These are phyloP conservation scores for Chaetomium strumarium DNA, from an alignment of 2,329 filamentous ascomycete species.

Conservation along the genomic window DNA sequence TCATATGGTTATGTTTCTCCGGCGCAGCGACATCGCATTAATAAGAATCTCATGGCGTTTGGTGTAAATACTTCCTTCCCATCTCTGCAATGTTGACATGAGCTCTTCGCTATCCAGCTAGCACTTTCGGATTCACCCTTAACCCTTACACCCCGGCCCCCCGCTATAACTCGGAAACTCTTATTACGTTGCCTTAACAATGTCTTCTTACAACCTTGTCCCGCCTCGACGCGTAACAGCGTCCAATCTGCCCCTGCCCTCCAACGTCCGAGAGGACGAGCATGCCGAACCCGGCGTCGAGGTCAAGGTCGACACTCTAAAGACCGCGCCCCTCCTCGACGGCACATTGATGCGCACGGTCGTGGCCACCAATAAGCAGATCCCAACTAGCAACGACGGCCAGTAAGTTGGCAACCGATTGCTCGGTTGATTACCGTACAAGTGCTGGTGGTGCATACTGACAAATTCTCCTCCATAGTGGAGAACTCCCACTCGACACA, in stretches of 20 bases:
- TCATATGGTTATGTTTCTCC: not conserved
- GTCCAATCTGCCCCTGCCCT: constrained; percentile 2
- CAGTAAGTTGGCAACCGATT: not conserved
- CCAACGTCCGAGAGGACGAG: not conserved
- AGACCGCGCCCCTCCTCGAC: not conserved
- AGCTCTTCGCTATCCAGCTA: not conserved
- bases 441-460: too few species aligned
- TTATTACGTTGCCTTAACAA: not conserved
- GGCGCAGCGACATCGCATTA: not conserved
- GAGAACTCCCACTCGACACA: constrained; percentile 1
- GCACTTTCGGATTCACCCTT: not conserved
- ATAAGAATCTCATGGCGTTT: too few species aligned
- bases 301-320: not conserved
- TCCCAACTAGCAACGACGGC: constrained; percentile 5
- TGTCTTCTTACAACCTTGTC: constrained; percentile 5
- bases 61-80: not conserved
- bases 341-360: constrained; percentile 4
- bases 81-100: not conserved
- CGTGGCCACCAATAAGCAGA: constrained; percentile 4
- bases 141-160: not conserved
- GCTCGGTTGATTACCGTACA: not conserved
- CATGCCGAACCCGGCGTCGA: constrained; percentile 3
- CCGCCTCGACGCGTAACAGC: constrained; percentile 2
- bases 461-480: not conserved
- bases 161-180: not conserved